Percentiles rank a stretch among this genome's conserved stretches.
Evolutionary conservation across 371 early-diverging fungal species (phyloP).

Genomic region (Saksenaea vasiformis): DNA sequence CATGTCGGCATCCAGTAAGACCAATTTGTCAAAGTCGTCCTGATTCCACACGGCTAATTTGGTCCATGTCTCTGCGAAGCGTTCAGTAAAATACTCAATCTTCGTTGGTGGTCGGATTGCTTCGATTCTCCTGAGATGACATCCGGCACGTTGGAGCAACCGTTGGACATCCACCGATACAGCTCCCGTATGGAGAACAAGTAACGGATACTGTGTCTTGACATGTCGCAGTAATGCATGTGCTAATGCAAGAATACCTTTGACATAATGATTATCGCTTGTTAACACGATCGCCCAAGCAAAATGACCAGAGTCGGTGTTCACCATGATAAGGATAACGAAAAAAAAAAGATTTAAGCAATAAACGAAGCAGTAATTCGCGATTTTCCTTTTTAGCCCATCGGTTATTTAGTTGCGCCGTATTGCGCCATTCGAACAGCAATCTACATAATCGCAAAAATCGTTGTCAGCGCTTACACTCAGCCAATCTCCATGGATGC

Average conservation of each 20-base stretch:
- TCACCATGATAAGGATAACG: background rate
- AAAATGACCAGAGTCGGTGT: background rate
- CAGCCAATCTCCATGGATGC: too few relatives aligned
- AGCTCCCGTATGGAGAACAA: conserved; percentile 70
- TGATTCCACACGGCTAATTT: conserved; percentile 85
- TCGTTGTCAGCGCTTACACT: too few relatives aligned
- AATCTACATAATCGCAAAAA: background rate
- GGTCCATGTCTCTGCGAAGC: conserved; percentile 70
- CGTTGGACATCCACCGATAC: conserved; percentile 42
- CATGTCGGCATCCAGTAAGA: conserved; percentile 88
- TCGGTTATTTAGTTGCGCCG: background rate
- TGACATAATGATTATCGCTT: conserved; percentile 69
- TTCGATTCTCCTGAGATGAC: conserved; percentile 58
- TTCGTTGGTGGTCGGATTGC: conserved; percentile 82
- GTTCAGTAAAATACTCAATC: conserved; percentile 41
- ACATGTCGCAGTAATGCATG: conserved; percentile 67
- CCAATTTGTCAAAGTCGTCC: conserved; percentile 61
- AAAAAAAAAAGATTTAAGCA: background rate
- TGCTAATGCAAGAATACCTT: conserved; percentile 79
- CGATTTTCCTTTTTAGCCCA: background rate
- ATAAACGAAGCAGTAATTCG: background rate
- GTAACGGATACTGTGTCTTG: conserved; percentile 62
- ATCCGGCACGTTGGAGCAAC: conserved; percentile 63
- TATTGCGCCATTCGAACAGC: background rate
- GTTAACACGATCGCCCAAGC: conserved; percentile 76